Evolutionary conservation across 768 basidiomycete genomes (phyloP).

Genomic region (Lactarius tabidus): DNA sequence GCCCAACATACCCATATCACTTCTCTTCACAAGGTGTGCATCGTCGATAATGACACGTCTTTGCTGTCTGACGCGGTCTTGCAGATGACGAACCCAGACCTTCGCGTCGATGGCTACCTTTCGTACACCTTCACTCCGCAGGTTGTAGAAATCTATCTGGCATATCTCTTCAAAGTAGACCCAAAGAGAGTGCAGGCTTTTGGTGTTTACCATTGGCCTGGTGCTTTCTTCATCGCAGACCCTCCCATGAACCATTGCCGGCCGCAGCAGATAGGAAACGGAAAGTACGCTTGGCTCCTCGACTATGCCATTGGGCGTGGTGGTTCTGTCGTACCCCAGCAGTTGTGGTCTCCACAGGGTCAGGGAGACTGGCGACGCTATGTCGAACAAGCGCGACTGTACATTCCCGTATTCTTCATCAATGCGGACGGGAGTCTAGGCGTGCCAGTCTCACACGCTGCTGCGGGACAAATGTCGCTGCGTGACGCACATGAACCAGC

Average conservation of each 20-base stretch:
- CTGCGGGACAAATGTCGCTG: slow-evolving; percentile 11
- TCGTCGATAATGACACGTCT: not conserved
- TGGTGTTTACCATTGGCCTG: not conserved
- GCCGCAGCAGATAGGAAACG: not conserved
- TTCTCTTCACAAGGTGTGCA: slow-evolving; percentile 6
- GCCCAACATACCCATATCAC: not conserved
- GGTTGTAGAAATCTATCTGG: slow-evolving; percentile 5
- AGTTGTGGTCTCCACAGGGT: slow-evolving; percentile 16
- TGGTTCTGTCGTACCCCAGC: slow-evolving; percentile 20
- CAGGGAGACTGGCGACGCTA: slow-evolving; percentile 21
- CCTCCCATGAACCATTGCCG: not conserved
- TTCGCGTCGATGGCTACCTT: slow-evolving; percentile 15
- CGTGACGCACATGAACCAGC: not conserved
- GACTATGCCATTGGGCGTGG: slow-evolving; percentile 8
- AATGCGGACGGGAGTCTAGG: slow-evolving; percentile 9
- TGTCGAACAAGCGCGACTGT: slow-evolving; percentile 14
- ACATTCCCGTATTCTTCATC: slow-evolving; percentile 18
- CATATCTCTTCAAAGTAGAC: slow-evolving; percentile 7
- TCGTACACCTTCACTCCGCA: slow-evolving; percentile 13
- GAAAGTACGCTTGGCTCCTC: slow-evolving; percentile 8
- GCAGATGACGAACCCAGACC: not conserved
- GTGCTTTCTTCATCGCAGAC: slow-evolving; percentile 3
- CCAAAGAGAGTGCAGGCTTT: not conserved
- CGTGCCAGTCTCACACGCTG: slow-evolving; percentile 14
- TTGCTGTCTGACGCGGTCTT: not conserved